These are phyloP conservation scores for Xylaria scruposa DNA, from an alignment of 495 filamentous ascomycete species.

Conservation along the genomic window DNA sequence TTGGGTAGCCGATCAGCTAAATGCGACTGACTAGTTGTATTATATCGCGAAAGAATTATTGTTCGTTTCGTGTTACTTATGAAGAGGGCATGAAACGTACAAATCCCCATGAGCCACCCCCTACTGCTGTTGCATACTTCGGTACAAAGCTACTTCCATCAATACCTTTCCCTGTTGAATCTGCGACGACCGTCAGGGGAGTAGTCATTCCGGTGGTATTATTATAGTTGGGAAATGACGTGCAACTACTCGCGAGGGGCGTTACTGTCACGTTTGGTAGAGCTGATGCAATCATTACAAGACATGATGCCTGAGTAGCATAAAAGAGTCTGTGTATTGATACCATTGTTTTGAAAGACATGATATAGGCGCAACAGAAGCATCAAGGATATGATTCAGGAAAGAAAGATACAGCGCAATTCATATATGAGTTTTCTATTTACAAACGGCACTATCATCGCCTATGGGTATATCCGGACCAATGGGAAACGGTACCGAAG, in stretches of 20 bases:
- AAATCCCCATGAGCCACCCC: constrained; percentile 36
- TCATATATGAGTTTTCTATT: neutral
- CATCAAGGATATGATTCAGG: neutral
- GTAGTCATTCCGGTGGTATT: constrained; percentile 29
- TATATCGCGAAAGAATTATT: neutral
- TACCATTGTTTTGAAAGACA: neutral
- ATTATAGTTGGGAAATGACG: constrained; percentile 29
- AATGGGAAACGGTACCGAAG: neutral
- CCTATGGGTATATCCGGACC: neutral
- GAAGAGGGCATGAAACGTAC: constrained; percentile 15
- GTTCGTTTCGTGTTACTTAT: neutral
- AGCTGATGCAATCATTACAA: constrained; percentile 4
- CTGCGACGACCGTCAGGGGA: constrained; percentile 25
- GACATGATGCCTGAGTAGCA: neutral
- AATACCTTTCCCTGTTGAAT: constrained; percentile 26
- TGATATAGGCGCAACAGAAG: neutral
- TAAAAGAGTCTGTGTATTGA: neutral
- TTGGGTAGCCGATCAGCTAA: neutral
- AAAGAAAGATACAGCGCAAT: neutral
- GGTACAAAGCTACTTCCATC: constrained; percentile 33
- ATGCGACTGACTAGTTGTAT: neutral
- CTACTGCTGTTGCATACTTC: constrained; percentile 32
- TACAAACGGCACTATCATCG: neutral
- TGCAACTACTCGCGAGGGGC: constrained; percentile 27
- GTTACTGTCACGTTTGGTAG: constrained; percentile 28